Percentiles rank a stretch among this genome's conserved stretches.
Conservation (phyloP, 495 filamentous ascomycete species). For the Penicillium paxilli region DNA sequence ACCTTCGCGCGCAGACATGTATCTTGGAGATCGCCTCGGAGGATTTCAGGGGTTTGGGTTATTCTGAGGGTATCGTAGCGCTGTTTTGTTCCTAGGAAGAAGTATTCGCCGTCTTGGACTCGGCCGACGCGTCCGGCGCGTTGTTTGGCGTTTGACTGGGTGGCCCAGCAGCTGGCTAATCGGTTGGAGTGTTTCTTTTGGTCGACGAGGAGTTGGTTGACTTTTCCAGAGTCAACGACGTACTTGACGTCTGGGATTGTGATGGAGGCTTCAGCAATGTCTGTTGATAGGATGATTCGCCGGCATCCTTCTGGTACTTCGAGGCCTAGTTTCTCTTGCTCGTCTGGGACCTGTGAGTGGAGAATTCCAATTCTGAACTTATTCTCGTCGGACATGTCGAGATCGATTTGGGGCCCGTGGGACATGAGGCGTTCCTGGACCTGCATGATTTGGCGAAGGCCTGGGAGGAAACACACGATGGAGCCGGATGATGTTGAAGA, state of each 20-base stretch:
- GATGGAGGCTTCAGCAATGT: constrained; percentile 62
- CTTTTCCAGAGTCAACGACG: constrained; percentile 57
- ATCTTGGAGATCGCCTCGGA: constrained; percentile 12
- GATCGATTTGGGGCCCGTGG: constrained; percentile 23
- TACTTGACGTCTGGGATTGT: constrained; percentile 60
- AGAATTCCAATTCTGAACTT: constrained; percentile 50
- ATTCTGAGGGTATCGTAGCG: constrained; percentile 48
- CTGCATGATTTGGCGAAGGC: constrained; percentile 49
- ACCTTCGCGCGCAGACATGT: constrained; percentile 18
- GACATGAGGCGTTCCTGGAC: constrained; percentile 32
- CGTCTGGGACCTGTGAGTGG: constrained; percentile 51
- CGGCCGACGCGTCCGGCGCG: constrained; percentile 60
- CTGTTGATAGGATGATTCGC: constrained; percentile 58
- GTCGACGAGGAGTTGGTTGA: constrained; percentile 53
- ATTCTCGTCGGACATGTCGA: constrained; percentile 44
- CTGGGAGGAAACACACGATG: constrained; percentile 60
- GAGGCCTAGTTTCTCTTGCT: constrained; percentile 47
- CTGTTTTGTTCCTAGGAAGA: constrained; percentile 52
- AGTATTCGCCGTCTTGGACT: constrained; percentile 59
- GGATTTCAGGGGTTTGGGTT: constrained; percentile 44
- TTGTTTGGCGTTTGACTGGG: constrained; percentile 55
- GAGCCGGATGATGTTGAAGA: constrained; percentile 49
- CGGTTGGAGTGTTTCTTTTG: constrained; percentile 42
- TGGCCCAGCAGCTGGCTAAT: constrained; percentile 52
- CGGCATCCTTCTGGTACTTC: constrained; percentile 48